Evolutionary conservation across 345 rosid species (phyloP).

Genomic region (Gossypium herbaceum): DNA sequence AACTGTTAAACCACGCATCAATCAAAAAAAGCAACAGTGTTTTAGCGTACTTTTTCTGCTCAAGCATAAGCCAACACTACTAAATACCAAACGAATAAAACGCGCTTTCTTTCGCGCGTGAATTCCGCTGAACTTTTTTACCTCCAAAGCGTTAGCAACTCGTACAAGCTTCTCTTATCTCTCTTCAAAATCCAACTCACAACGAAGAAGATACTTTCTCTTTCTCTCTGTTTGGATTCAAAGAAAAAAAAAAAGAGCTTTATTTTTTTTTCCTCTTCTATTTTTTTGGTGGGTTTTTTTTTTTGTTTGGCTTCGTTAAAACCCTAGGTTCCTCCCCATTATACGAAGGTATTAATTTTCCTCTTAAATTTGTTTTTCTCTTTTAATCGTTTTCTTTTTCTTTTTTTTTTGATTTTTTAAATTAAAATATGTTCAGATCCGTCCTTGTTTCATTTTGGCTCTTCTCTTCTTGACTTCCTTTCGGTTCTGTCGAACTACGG

Average conservation of each 20-base stretch:
- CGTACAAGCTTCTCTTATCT: neutral
- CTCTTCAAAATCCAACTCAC: constrained; percentile 18
- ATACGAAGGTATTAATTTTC: constrained; percentile 22
- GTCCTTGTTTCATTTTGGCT: constrained; percentile 36
- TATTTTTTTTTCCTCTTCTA: neutral
- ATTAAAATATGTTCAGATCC: neutral
- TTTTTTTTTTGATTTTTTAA: neutral
- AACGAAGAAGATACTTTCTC: constrained; percentile 7
- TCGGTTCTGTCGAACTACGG: constrained; percentile 8
- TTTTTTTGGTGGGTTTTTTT: neutral
- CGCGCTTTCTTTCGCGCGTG: neutral
- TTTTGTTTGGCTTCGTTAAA: constrained; percentile 23
- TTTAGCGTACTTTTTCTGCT: constrained; percentile 1
- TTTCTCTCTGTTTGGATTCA: constrained; percentile 18
- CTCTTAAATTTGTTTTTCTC: neutral
- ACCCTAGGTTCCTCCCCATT: constrained; percentile 47
- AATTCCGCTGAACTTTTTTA: neutral
- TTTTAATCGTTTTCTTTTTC: neutral
- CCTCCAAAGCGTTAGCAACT: neutral
- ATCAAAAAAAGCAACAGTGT: neutral
- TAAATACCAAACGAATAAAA: neutral
- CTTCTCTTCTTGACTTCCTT: constrained; percentile 2
- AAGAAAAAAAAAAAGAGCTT: neutral
- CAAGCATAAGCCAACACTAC: neutral
- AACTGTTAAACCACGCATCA: neutral